Evolutionary conservation across 2,329 filamentous ascomycete genomes (phyloP).

Genomic region (Xylaria hypoxylon): DNA sequence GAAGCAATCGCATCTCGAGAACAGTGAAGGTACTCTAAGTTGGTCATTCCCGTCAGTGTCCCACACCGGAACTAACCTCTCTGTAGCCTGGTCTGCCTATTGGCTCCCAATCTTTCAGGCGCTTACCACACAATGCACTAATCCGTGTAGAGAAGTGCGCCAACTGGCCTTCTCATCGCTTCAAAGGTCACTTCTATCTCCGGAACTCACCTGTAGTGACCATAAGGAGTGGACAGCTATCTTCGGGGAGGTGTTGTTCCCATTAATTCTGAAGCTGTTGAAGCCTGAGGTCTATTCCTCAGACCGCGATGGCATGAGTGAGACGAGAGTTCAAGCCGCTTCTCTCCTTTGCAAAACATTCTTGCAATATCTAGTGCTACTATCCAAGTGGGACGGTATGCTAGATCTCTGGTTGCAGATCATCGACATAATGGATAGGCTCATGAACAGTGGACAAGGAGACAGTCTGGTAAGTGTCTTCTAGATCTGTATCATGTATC

Average conservation of each 20-base stretch:
- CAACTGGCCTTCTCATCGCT: conserved; percentile 88
- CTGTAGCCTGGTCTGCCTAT: conserved; percentile 92
- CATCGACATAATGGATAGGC: conserved; percentile 91
- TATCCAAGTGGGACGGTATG: conserved; percentile 89
- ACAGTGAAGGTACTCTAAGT: conserved; percentile 73
- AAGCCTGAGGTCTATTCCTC: conserved; percentile 95
- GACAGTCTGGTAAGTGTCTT: conserved; percentile 78
- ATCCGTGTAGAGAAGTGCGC: conserved; percentile 92
- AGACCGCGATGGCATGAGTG: conserved; percentile 92
- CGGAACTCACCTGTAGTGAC: conserved; percentile 83
- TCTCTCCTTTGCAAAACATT: conserved; percentile 96
- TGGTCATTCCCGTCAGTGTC: background rate
- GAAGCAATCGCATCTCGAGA: conserved; percentile 91
- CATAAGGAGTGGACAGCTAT: conserved; percentile 95
- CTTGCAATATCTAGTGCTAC: conserved; percentile 87
- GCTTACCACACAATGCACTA: conserved; percentile 89
- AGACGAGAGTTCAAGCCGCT: conserved; percentile 91
- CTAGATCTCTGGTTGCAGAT: conserved; percentile 92
- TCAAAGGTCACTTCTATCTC: conserved; percentile 86
- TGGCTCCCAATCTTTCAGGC: conserved; percentile 96
- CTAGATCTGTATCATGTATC: background rate
- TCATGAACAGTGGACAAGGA: conserved; percentile 95
- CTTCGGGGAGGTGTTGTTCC: conserved; percentile 93
- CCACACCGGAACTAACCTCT: conserved; percentile 45
- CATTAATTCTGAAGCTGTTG: conserved; percentile 84